Evolutionary conservation across 1,284 basidiomycete genomes (phyloP).

Genomic region (Leccinum huronense): DNA sequence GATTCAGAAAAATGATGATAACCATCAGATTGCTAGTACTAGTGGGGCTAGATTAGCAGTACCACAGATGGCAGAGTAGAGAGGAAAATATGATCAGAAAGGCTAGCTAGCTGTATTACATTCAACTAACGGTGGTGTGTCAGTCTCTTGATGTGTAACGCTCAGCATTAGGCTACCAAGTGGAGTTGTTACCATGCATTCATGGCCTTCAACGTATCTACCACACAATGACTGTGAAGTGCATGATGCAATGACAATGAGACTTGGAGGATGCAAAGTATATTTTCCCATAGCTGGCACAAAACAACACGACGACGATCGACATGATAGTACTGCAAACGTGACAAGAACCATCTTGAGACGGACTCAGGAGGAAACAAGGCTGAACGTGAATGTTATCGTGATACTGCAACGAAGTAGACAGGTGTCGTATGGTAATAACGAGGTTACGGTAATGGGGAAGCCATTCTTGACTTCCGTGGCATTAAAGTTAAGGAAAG

Average conservation of each 20-base stretch:
- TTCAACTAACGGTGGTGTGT: no score
- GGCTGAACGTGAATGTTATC: not conserved
- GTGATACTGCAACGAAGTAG: slow-evolving; percentile 15
- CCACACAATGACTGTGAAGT: no score
- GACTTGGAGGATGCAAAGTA: slow-evolving; percentile 9
- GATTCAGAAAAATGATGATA: not conserved
- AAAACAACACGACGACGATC: slow-evolving; percentile 28
- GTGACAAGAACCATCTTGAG: slow-evolving; percentile 15
- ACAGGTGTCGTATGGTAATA: slow-evolving; percentile 17
- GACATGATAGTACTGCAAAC: slow-evolving; percentile 24
- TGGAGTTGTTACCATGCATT: no score
- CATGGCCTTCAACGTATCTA: no score
- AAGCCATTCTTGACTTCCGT: slow-evolving; percentile 1
- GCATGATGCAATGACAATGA: not conserved
- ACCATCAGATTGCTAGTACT: not conserved
- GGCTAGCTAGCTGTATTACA: no score
- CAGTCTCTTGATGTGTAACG: no score
- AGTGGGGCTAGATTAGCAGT: not conserved
- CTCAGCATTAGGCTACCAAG: no score
- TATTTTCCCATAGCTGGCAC: slow-evolving; percentile 26
- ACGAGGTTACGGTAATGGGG: slow-evolving; percentile 10
- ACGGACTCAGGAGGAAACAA: not conserved
- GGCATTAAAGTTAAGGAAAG: slow-evolving; percentile 11
- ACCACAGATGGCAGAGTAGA: no score
- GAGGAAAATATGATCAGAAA: no score